Conservation (phyloP, 1,284 basidiomycete species). For the Cutaneotrichosporon sp. region DNA sequence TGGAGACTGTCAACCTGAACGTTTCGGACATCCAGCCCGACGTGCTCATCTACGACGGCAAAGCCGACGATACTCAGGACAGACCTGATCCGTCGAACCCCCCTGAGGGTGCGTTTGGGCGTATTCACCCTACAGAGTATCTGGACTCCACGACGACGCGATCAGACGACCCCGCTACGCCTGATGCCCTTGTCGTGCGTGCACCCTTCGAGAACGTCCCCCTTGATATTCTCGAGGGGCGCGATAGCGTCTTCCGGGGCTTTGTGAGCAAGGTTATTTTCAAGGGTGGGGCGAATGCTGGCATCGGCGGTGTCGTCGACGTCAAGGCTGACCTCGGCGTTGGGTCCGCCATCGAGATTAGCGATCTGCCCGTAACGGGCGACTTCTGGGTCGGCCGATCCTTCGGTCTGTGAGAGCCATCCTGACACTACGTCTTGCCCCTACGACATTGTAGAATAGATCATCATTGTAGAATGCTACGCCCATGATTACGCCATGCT, state of each 20-base stretch:
- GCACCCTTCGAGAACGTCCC: conserved; percentile 42
- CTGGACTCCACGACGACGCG: conserved; percentile 16
- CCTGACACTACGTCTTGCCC: too few species aligned
- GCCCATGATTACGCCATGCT: too few species aligned
- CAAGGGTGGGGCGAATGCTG: conserved; percentile 46
- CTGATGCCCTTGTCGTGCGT: conserved; percentile 30
- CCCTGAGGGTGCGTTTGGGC: conserved; percentile 24
- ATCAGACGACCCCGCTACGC: conserved; percentile 13
- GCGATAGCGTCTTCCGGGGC: conserved; percentile 37
- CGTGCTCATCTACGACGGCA: conserved; percentile 45
- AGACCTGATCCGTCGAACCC: conserved; percentile 14
- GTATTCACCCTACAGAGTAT: conserved; percentile 20
- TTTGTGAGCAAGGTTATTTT: conserved; percentile 48
- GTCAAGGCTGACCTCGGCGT: conserved; percentile 31
- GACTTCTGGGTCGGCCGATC: conserved; percentile 34
- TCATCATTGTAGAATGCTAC: too few species aligned
- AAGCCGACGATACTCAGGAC: conserved; percentile 13
- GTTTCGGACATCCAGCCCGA: conserved; percentile 41
- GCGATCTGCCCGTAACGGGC: conserved; percentile 39
- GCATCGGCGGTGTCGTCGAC: conserved; percentile 41
- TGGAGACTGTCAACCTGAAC: conserved; percentile 31
- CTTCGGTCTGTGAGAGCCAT: too few species aligned
- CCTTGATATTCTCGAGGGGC: conserved; percentile 41
- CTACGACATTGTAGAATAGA: too few species aligned
- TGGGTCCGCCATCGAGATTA: conserved; percentile 26